Conservation (phyloP, 345 rosid species). For the Gossypium herbaceum region DNA sequence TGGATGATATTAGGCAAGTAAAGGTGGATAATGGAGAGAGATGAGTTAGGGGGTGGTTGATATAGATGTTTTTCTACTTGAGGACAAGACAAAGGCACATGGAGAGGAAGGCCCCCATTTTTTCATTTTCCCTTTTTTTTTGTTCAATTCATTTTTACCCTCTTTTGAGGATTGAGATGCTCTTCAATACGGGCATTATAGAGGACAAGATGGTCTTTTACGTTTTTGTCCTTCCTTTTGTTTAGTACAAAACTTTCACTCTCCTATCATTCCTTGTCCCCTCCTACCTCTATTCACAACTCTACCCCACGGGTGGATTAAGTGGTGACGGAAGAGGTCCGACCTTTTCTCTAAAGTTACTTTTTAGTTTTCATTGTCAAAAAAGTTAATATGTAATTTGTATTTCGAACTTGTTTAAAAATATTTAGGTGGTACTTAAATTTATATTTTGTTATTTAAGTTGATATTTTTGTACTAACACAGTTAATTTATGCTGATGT, state of each 20-base stretch:
- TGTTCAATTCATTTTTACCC: neutral
- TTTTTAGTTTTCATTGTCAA: too few species aligned
- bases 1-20: slow-evolving; percentile 10
- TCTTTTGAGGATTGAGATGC: slow-evolving; percentile 16
- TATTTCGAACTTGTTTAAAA: too few species aligned
- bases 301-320: too few species aligned
- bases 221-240: slow-evolving; percentile 37
- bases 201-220: slow-evolving; percentile 59
- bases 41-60: neutral
- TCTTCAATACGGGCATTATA: slow-evolving; percentile 28
- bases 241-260: slow-evolving; percentile 25
- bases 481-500: too few species aligned
- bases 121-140: neutral
- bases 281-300: slow-evolving; percentile 16
- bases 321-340: too few species aligned
- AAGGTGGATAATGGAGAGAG: slow-evolving; percentile 22
- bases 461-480: too few species aligned
- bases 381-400: too few species aligned
- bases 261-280: slow-evolving; percentile 39
- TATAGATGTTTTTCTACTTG: slow-evolving; percentile 37
- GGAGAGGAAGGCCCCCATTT: slow-evolving; percentile 23
- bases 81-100: slow-evolving; percentile 57
- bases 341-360: too few species aligned
- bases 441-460: too few species aligned
- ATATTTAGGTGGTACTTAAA: too few species aligned